Evolutionary conservation across 805 yeast species (phyloP).

Genomic region (Pichia paraexigua): DNA sequence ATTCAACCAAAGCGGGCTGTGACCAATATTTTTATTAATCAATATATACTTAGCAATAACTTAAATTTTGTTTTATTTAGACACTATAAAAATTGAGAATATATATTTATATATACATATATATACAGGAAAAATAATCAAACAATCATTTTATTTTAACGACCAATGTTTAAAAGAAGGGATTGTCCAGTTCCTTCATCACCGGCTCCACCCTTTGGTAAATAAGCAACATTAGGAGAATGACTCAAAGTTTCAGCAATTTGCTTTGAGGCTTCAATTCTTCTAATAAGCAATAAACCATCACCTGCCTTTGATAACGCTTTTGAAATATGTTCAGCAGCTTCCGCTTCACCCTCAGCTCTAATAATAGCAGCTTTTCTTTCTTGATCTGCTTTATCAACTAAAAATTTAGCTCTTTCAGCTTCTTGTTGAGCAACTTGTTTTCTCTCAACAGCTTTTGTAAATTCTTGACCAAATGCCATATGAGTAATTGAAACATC

Average conservation of each 20-base stretch:
- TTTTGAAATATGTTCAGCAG: conserved; percentile 90
- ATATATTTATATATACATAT: neutral
- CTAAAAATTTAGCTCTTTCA: conserved; percentile 87
- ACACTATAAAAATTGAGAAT: neutral
- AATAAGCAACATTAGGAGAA: conserved; percentile 80
- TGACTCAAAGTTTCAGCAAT: conserved; percentile 82
- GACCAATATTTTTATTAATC: too few relatives aligned
- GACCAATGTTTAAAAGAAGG: conserved; percentile 61
- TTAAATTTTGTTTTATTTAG: neutral
- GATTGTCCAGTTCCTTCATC: conserved; percentile 41
- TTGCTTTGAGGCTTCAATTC: conserved; percentile 94
- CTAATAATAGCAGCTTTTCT: conserved; percentile 90
- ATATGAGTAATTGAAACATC: conserved; percentile 97
- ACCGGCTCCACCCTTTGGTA: conserved; percentile 49
- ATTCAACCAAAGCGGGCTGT: too few relatives aligned
- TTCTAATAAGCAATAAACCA: conserved; percentile 84
- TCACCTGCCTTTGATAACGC: conserved; percentile 94
- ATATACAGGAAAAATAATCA: neutral
- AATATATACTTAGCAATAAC: too few relatives aligned
- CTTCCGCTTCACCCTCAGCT: conserved; percentile 99
- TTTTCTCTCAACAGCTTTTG: conserved; percentile 97
- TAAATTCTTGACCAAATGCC: conserved; percentile 94
- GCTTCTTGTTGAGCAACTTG: conserved; percentile 99
- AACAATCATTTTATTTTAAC: conserved; percentile 29
- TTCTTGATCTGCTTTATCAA: conserved; percentile 96